Evolutionary conservation across 2,329 filamentous ascomycete genomes (phyloP).

Genomic region (Drechslerella stenobrocha): DNA sequence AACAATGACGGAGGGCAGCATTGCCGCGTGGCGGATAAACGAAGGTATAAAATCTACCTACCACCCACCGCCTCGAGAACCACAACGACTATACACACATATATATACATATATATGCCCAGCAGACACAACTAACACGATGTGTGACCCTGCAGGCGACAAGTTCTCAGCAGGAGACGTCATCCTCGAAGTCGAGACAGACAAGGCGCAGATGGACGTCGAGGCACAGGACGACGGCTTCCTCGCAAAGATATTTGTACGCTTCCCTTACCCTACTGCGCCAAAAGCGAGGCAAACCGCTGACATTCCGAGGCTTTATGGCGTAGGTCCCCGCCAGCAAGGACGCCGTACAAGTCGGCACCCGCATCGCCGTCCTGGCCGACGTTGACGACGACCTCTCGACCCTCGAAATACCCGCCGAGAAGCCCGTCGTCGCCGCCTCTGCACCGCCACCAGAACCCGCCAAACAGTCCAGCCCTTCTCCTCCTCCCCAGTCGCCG

Average conservation of each 20-base stretch:
- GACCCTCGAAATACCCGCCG: conserved; percentile 71
- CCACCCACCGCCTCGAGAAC: no score
- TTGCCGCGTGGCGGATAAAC: conserved; percentile 80
- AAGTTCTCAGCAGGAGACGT: conserved; percentile 81
- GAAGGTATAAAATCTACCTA: no score
- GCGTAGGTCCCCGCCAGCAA: conserved; percentile 60
- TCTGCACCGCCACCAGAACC: conserved; percentile 15
- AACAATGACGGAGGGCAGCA: conserved; percentile 92
- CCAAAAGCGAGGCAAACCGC: conserved; percentile 1
- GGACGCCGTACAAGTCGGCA: conserved; percentile 76
- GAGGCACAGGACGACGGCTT: conserved; percentile 89
- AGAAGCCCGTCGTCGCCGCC: conserved; percentile 57
- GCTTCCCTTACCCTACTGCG: conserved; percentile 10
- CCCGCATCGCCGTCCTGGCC: conserved; percentile 78
- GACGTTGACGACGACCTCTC: conserved; percentile 78
- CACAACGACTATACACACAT: no score
- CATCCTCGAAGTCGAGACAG: conserved; percentile 87
- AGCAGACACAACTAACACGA: no score
- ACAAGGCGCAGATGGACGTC: conserved; percentile 93
- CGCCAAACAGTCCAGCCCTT: conserved; percentile 24
- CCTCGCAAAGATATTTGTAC: conserved; percentile 75
- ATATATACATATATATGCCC: conserved; percentile 50
- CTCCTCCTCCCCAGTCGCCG: not conserved
- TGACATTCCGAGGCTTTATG: conserved; percentile 17
- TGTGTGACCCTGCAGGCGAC: conserved; percentile 65